These are phyloP conservation scores for Clonostachys rosea DNA, from an alignment of 2,329 filamentous ascomycete species.

Conservation along the genomic window DNA sequence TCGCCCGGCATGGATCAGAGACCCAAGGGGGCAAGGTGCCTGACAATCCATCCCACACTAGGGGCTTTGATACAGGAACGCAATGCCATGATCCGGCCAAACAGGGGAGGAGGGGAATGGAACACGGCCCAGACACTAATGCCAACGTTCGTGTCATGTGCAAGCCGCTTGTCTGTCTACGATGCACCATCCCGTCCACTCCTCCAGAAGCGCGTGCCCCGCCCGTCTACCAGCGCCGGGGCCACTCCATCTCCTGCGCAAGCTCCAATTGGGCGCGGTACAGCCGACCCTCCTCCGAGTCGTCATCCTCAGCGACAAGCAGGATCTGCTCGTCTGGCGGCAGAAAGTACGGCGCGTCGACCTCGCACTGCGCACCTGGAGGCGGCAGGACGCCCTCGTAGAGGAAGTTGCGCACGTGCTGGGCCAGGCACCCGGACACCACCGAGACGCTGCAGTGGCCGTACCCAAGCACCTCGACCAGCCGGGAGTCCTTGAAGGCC, in stretches of 20 bases:
- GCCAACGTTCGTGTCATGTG: too few relatives aligned
- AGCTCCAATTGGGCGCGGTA: background rate
- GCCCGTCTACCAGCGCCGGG: too few relatives aligned
- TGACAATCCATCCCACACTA: too few relatives aligned
- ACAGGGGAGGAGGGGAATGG: too few relatives aligned
- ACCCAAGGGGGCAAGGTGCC: too few relatives aligned
- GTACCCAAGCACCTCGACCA: constrained; percentile 34
- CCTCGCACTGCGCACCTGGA: constrained; percentile 25
- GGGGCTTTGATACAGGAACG: too few relatives aligned
- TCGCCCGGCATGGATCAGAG: too few relatives aligned
- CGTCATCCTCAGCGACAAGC: background rate
- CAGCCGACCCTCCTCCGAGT: background rate
- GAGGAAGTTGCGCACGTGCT: constrained; percentile 27
- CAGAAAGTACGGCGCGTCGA: constrained; percentile 29
- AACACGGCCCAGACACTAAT: too few relatives aligned
- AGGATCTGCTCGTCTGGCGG: background rate
- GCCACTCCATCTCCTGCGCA: background rate
- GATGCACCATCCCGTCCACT: too few relatives aligned
- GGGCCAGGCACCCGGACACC: constrained; percentile 26
- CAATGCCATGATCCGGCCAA: too few relatives aligned
- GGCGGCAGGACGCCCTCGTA: constrained; percentile 28
- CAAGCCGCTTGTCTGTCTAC: too few relatives aligned
- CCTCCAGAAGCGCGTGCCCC: too few relatives aligned
- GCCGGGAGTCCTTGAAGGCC: constrained; percentile 26
- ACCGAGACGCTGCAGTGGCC: constrained; percentile 33